phyloP scores from a whole-genome alignment of 1,284 basidiomycete species.

The Peniophora sp. region DNA sequence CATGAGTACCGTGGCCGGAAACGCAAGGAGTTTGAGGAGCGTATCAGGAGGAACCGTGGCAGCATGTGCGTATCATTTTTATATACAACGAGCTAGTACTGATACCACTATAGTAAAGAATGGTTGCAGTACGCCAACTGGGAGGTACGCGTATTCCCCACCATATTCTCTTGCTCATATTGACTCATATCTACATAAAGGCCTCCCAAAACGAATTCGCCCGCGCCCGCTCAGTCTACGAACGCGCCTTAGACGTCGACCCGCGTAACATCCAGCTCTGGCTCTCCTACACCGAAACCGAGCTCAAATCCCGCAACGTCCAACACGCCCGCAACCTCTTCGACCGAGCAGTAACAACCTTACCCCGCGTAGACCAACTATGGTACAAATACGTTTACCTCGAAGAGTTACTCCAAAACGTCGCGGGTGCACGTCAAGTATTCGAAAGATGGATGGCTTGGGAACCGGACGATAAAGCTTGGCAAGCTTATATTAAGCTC shows the following conservation, averaged over 20 bases:
- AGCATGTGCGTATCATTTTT: slow-evolving; percentile 53
- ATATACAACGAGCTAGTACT: background rate
- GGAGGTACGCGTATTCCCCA: slow-evolving; percentile 41
- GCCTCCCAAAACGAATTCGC: slow-evolving; percentile 97
- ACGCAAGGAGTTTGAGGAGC: slow-evolving; percentile 94
- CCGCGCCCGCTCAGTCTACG: slow-evolving; percentile 89
- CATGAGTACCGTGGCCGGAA: slow-evolving; percentile 94
- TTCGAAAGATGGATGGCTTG: slow-evolving; percentile 99
- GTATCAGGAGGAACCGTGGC: slow-evolving; percentile 83
- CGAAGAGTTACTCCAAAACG: slow-evolving; percentile 94
- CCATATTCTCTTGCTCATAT: background rate
- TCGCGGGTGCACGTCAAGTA: slow-evolving; percentile 91
- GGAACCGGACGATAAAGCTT: slow-evolving; percentile 99
- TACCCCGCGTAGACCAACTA: slow-evolving; percentile 90
- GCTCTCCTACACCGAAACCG: slow-evolving; percentile 97
- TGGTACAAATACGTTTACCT: slow-evolving; percentile 99
- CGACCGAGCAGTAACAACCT: slow-evolving; percentile 91
- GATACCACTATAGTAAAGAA: slow-evolving; percentile 48
- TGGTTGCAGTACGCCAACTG: slow-evolving; percentile 81
- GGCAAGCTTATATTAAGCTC: slow-evolving; percentile 97
- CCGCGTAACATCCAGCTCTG: slow-evolving; percentile 85
- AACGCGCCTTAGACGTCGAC: slow-evolving; percentile 95
- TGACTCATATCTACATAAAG: slow-evolving; percentile 43
- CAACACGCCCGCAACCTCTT: slow-evolving; percentile 96
- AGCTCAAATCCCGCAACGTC: slow-evolving; percentile 94